Evolutionary conservation across 768 basidiomycete genomes (phyloP), one percentile per base, ranked within the genome.

Genomic region (Boletus tylopilopsis): DNA sequence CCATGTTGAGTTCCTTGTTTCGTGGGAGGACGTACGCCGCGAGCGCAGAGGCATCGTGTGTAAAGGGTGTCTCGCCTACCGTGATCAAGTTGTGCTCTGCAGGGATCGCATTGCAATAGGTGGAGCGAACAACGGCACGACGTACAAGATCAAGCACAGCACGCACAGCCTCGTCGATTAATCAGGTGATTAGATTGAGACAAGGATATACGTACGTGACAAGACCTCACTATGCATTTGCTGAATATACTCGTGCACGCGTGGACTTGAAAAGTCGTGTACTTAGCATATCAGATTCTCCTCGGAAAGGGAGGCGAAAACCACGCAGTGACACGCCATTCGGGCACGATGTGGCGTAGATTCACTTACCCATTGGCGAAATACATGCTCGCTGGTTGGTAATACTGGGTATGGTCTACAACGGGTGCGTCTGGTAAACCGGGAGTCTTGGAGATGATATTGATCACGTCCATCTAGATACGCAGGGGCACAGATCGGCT

Each of bases 361-460:
- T 37, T 25, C 51, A 50, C 61, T 56, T 55, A 82, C 82, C 86
- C 82, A 58, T 85, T 85, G 9, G 77, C 78, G 53, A 74, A 82
- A 50, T 78, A 64, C 59, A 73, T 68, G 50, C 72, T 75, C 2
- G 75, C 80, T 11, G 74, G 73, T 58, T 87, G 85, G 57, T 75
- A 79, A 42, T 73, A 67, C 30, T 78, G 12, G 12, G 29, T 30
- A 71, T 75, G 76, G 42, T 78, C 72, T 5, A 70, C 72, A 40
- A 88, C 73, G 0, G 79, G 77, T 1, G 84, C 87, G 53, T 90
- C 85, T 1, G 85, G 84, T 3, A 86, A 73, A 0, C 81, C 82
- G 2, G 74, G 68, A 1, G 71, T 73, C 57, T 89, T 87, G 16
- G 82, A 84, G 23, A 84, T 78, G 43, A 81, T 61, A 62, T 87